phyloP scores from a whole-genome alignment of 202 grass and related monocot species.

The Elaeis oleifera region DNA sequence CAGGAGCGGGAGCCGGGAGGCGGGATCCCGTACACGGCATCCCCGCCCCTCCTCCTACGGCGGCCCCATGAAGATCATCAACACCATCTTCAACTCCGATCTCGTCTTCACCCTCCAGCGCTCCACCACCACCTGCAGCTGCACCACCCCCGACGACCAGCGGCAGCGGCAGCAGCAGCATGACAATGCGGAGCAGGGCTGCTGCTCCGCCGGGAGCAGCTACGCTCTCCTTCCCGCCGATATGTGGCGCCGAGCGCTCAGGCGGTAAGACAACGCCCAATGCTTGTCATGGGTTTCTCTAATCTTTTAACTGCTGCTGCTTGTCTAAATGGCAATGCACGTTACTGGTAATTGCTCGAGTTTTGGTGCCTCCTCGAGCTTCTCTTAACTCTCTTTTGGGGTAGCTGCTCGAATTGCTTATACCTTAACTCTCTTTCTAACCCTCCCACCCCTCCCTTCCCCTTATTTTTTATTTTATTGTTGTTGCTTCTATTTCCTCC shows the following conservation, averaged over 20 bases:
- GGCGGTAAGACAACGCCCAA: constrained; percentile 32
- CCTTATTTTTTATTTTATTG: neutral
- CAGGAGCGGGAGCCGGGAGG: constrained; percentile 31
- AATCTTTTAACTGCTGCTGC: neutral
- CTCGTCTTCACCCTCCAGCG: constrained; percentile 77
- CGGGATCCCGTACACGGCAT: constrained; percentile 64
- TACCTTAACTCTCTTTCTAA: too few species aligned
- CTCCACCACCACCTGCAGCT: constrained; percentile 4
- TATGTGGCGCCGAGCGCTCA: constrained; percentile 49
- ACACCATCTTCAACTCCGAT: constrained; percentile 84
- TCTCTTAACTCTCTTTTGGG: too few species aligned
- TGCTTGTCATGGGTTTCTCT: neutral
- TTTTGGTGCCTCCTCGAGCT: too few species aligned
- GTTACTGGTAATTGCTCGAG: too few species aligned
- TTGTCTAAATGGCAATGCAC: too few species aligned
- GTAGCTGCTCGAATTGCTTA: too few species aligned
- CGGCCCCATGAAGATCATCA: constrained; percentile 52
- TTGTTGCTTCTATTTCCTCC: neutral
- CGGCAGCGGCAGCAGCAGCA: constrained; percentile 1
- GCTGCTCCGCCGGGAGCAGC: constrained; percentile 8
- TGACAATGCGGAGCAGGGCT: constrained; percentile 4
- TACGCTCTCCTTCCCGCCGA: constrained; percentile 73
- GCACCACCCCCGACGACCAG: too few species aligned
- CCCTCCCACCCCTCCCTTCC: too few species aligned
- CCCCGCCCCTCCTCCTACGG: constrained; percentile 64